Evolutionary conservation across 192 early-diverging fungal genomes (phyloP), one percentile per base, ranked within the genome.

Genomic region (Geranomyces variabilis): DNA sequence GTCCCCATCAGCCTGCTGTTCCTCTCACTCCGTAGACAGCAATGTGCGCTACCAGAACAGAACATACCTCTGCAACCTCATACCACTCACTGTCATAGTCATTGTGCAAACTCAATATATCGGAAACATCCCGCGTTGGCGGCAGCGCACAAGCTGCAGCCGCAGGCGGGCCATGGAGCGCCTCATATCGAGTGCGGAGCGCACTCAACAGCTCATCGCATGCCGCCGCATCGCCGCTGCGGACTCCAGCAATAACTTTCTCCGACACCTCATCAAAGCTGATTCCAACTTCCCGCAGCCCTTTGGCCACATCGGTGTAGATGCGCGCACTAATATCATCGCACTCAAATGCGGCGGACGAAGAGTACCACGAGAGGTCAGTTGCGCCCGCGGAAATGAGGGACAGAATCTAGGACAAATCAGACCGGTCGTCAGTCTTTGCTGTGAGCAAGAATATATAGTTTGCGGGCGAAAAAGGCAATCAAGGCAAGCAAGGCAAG

Each of bases 351-450:
- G 83, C 79, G 10, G 63, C 69, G 19, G 76, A 67, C 0, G 83
- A 74, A 6, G 78, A 70, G 67, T 81, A 84, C 80, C 80, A 81
- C 6, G 73, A 22, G 22, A 84, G 69, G 44, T 84, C 80, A 3
- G 78, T 61, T 29, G 74, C 41, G 0, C 48, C 55, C 13, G 80
- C 80, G 1, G 77, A 66, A 7, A 81, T 62, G 29, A 84, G 51
- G 8, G 80, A 78, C 31, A 84, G 66, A 22, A 80, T 48, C 76
- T 81, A 41, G 36, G n/a, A n/a, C n/a, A n/a, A n/a, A n/a, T n/a
- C n/a, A n/a, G n/a, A n/a, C n/a, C n/a, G n/a, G n/a, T n/a, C n/a
- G n/a, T n/a, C n/a, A n/a, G n/a, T n/a, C n/a, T n/a, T n/a, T n/a
- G n/a, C n/a, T n/a, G n/a, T n/a, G n/a, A n/a, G n/a, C n/a, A n/a